Base-by-base conservation (phyloP, 768 basidiomycete species). In the Hebeloma cylindrosporum region DNA sequence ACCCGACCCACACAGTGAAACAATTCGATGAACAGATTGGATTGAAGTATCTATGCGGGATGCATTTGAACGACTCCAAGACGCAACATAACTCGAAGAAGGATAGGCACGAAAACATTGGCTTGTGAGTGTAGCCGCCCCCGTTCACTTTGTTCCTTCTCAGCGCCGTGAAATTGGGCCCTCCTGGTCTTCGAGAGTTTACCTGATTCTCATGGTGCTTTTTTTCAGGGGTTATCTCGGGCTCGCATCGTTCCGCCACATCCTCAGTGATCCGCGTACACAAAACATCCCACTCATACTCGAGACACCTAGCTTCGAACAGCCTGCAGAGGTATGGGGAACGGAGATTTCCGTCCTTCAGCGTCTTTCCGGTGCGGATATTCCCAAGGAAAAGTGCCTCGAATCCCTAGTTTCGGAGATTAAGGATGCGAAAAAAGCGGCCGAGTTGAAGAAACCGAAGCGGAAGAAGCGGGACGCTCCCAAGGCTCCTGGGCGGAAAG, bases 61-160 rank as follows among this genome's bases (percentile, higher is more conserved):
- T 93, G 78, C 92, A 94, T 56, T 59, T 93, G 33, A 94, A 94
- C 58, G 91, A 93, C 60, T 87, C 86, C 9, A 88, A 89, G 60
- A 76, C 74, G 7, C 69, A 66, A 1, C 69, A 79, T 9, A 76
- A 71, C 3, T 83, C 84, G 9, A 83, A 76, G 53, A 83, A 79
- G 52, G 92, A 93, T 55, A 66, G 88, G 28, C 92, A 93, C 53
- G 82, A 91, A 61, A 93, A 90, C 50, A 83, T 93, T 27, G 92
- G 92, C 16, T 60, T 88, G 85, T 88, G 57, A 50, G 85, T 74
- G 4, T 29, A 35, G 25, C 1, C 27, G 42, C 13, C 26, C 30
- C 10, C 29, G 29, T 36, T 18, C 13, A 22, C 11, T 26, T 28
- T 14, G 1, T 29, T 2, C 31, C 22, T 5, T 7, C 10, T 17